phyloP scores from a whole-genome alignment of 1,139 yeast species.

The Saccharomyces hybrid region DNA sequence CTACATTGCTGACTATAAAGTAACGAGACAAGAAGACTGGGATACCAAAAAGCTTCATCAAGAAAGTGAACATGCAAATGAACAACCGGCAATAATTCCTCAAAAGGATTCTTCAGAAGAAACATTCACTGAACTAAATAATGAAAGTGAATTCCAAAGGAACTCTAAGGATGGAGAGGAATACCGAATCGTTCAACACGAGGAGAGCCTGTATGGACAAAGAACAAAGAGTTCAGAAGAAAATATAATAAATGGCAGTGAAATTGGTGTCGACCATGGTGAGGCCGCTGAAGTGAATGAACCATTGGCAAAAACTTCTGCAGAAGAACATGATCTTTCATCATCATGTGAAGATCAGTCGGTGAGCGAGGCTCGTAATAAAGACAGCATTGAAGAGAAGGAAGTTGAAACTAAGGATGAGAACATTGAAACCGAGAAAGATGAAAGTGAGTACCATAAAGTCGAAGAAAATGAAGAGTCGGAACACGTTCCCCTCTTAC shows the following conservation, averaged over 20 bases:
- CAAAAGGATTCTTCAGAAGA: neutral
- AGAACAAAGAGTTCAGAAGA: neutral
- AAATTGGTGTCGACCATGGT: neutral
- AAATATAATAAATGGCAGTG: neutral
- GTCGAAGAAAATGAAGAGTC: neutral
- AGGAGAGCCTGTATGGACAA: neutral
- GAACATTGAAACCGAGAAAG: neutral
- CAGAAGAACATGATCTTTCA: neutral
- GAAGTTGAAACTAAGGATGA: neutral
- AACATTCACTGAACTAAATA: neutral
- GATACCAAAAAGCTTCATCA: neutral
- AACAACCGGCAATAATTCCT: neutral
- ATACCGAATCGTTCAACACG: neutral
- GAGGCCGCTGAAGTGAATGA: neutral
- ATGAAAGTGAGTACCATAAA: neutral
- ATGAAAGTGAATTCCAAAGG: neutral
- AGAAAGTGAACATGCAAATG: neutral
- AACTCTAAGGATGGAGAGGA: neutral
- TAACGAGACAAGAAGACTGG: neutral
- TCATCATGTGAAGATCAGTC: neutral
- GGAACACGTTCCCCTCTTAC: constrained; percentile 8
- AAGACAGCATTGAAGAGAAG: neutral
- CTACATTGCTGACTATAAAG: neutral
- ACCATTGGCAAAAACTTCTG: no score
- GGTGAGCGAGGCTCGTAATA: neutral